Evolutionary conservation across 2,329 filamentous ascomycete genomes (phyloP), one percentile per base, ranked within the genome.

Genomic region (Alternaria sp.): DNA sequence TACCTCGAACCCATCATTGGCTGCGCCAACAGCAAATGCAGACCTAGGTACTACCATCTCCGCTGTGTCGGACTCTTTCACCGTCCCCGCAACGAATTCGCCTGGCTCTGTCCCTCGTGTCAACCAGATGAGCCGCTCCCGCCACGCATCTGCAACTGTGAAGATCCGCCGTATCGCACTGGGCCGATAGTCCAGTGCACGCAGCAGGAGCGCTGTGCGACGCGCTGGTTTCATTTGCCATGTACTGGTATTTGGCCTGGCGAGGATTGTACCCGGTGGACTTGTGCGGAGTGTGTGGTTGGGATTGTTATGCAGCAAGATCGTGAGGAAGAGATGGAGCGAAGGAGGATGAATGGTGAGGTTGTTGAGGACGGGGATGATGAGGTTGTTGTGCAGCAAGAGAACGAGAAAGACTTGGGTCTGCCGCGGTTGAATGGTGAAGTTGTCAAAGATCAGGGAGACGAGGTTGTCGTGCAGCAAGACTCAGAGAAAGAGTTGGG

Each of bases 41-140:
- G 44, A 21, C 46, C 31, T 3, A 44, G 51, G 3, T 55, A 37
- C 31, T 58, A 39, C 44, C 56, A 58, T 45, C 13, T 50, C 10
- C 39, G 17, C 33, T 58, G 56, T 21, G 39, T 50, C 3, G 56
- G 45, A 7, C 39, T 55, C 3, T 3, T 28, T 2, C 37, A 40
- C 1, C 51, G 13, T 10, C 24, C 36, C 21, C 13, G 17, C 10
- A 26, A 29, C n/a, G 14, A 3, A 2, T 10, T 4, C 3, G 10
- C 17, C 5, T 58, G 56, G 56, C 33, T 39, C 6, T 58, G 56
- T 39, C 23, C 26, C 11, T n/a, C 33, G 3, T 56, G 54, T 31
- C n/a, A 5, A 2, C n/a, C 36, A 1, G 21, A 46, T 3, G 14
- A n/a, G 4, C 13, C 14, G 2, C 5, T 21, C 17, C 23, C 21